Conservation (phyloP, 768 basidiomycete species). For the Russula sp. region DNA sequence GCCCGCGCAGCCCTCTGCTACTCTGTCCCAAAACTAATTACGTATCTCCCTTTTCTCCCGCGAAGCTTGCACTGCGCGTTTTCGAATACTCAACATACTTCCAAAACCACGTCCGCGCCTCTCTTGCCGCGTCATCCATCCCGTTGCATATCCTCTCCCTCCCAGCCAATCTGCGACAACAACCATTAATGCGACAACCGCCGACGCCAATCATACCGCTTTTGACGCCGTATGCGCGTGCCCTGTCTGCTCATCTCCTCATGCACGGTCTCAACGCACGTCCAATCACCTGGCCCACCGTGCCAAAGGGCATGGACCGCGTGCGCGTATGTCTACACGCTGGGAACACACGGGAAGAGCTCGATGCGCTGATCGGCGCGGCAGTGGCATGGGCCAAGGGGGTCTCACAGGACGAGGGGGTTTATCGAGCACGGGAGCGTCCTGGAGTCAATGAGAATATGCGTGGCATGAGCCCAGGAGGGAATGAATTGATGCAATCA, state of each 20-base stretch:
- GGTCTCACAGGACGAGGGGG: not conserved
- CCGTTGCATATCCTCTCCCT: slow-evolving; percentile 31
- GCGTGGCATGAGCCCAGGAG: not conserved
- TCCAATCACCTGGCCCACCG: slow-evolving; percentile 83
- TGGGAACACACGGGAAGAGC: slow-evolving; percentile 57
- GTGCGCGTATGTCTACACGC: slow-evolving; percentile 88
- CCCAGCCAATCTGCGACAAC: slow-evolving; percentile 25
- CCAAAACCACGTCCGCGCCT: slow-evolving; percentile 30
- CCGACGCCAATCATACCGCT: slow-evolving; percentile 83
- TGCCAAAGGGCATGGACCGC: slow-evolving; percentile 79
- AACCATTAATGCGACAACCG: slow-evolving; percentile 26
- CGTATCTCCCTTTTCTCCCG: not conserved
- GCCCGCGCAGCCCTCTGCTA: not conserved
- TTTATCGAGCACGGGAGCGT: not conserved
- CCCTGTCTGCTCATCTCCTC: slow-evolving; percentile 63
- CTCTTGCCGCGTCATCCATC: slow-evolving; percentile 29
- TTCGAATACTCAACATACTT: slow-evolving; percentile 40
- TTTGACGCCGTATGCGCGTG: slow-evolving; percentile 67
- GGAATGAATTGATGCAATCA: not conserved
- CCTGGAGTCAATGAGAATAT: not conserved
- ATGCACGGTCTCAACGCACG: slow-evolving; percentile 54
- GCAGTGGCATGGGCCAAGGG: slow-evolving; percentile 43
- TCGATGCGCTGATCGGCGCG: slow-evolving; percentile 50
- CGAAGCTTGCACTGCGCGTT: slow-evolving; percentile 35
- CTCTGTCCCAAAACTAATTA: slow-evolving; percentile 27